phyloP scores from a whole-genome alignment of 2,329 filamentous ascomycete species.

The Aspergillaceae sp. region DNA sequence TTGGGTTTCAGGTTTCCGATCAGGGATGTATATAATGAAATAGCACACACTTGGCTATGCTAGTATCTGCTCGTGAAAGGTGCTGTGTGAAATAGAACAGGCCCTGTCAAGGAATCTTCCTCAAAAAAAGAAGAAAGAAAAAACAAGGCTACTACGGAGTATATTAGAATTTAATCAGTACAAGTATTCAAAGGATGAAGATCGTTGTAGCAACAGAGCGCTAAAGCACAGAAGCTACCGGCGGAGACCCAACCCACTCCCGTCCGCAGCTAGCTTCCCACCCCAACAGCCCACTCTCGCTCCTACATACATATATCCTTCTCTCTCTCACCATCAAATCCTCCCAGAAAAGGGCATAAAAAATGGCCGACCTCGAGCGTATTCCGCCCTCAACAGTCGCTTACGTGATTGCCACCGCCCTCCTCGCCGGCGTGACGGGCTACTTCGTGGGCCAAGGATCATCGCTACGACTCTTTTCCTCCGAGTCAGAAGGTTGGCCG shows the following conservation, averaged over 20 bases:
- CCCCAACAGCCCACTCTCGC: not conserved
- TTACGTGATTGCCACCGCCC: conserved; percentile 62
- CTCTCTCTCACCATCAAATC: not conserved
- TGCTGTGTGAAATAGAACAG: too few species aligned
- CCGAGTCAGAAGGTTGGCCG: conserved; percentile 38
- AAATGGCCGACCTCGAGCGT: conserved; percentile 31
- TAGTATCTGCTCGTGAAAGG: too few species aligned
- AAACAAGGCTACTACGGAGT: too few species aligned
- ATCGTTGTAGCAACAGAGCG: not conserved
- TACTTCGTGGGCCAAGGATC: conserved; percentile 62
- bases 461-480: conserved; percentile 62
- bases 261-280: too few species aligned
- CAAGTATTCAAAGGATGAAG: too few species aligned
- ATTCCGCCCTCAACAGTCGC: conserved; percentile 47
- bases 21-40: conserved; percentile 28
- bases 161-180: too few species aligned
- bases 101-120: too few species aligned
- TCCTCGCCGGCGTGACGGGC: conserved; percentile 65
- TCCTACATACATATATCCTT: not conserved
- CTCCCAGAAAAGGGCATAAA: not conserved
- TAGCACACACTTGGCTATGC: conserved; percentile 1
- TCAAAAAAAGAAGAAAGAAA: too few species aligned
- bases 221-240: too few species aligned
- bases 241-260: too few species aligned
- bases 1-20: conserved; percentile 7